Evolutionary conservation across 345 rosid species (phyloP), one percentile per base, ranked within the genome.

Genomic region (Bruguiera sexangula): DNA sequence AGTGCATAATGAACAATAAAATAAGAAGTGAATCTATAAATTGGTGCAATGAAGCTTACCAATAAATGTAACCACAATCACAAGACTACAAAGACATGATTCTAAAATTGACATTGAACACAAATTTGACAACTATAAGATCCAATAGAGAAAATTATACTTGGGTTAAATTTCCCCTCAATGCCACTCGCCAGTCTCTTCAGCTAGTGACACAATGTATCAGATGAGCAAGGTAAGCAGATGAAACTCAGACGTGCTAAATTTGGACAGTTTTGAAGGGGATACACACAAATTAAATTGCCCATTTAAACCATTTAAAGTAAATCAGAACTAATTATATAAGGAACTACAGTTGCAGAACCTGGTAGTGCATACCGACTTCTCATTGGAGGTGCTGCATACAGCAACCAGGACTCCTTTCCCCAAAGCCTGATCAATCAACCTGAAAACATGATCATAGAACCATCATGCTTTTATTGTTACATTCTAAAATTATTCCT

Each of bases 341-440:
- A 34, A 50, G 67, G n/a, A 68, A 73, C 61, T 75, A 82, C 63
- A 83, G 83, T 69, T 55, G 80, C 69, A 79, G 84, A 82, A 86
- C 88, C 91, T 84, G 85, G 70, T 78, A 71, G 78, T 60, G 85
- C 96, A 82, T 88, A 94, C 97, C 92, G 96, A 97, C 92, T 94
- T 94, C 87, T 91, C 96, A 84, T 91, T 91, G 13, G 98, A 94
- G 65, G 97, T 91, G 73, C 97, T 91, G 82, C 97, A 91, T 58
- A 94, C 98, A 5, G 98, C 97, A 59, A 94, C 96, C 77, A 82
- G 79, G 26, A 91, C 93, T 76, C 88, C 96, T 62, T 82, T 91
- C 36, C 78, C 86, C 74, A 94, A 69, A 76, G 96, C 97, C 80
- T 94, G 97, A 82, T 94, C 96, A 66, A 94, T 53, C 82, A 91